Percentiles rank a stretch among this genome's conserved stretches.
These are phyloP conservation scores for Zymoseptoria ardabiliae DNA, from an alignment of 2,329 filamentous ascomycete genomes.

Conservation along the genomic window DNA sequence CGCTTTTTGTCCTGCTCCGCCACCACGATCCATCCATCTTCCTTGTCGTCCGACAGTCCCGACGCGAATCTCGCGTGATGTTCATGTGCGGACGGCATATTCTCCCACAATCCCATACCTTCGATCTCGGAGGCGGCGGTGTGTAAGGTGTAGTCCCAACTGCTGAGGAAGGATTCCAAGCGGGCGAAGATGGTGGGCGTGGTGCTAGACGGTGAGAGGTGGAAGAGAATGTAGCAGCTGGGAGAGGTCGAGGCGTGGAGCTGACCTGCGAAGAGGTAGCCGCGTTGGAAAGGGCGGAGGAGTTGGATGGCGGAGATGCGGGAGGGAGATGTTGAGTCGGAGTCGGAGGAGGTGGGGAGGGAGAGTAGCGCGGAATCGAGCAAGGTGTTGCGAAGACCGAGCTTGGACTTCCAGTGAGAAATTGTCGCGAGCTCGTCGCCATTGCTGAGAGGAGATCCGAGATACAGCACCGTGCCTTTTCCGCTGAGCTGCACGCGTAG, in stretches of 20 bases:
- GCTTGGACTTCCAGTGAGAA: conserved; percentile 29
- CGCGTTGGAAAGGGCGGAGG: conserved; percentile 21
- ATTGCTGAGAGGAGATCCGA: conserved; percentile 23
- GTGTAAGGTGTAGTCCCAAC: conserved; percentile 22
- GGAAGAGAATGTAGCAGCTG: conserved; percentile 25
- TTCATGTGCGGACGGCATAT: conserved; percentile 27
- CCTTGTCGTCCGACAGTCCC: conserved; percentile 7
- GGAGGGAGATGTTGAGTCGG: conserved; percentile 1
- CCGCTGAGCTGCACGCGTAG: conserved; percentile 28
- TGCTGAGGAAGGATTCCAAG: conserved; percentile 26
- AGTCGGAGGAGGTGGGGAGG: conserved; percentile 6
- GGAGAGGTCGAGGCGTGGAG: conserved; percentile 23
- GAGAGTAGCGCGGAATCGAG: conserved; percentile 24
- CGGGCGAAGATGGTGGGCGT: conserved; percentile 18
- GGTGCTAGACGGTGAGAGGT: conserved; percentile 22
- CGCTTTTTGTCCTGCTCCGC: conserved; percentile 28
- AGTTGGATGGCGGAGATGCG: conserved; percentile 26
- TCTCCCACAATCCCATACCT: conserved; percentile 25
- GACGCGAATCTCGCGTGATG: conserved; percentile 26
- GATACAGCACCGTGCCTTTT: conserved; percentile 29
- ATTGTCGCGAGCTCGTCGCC: conserved; percentile 12
- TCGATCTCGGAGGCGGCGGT: conserved; percentile 9
- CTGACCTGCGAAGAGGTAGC: conserved; percentile 27
- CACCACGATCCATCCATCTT: conserved; percentile 20
- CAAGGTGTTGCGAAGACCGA: conserved; percentile 25